Evolutionary conservation across 73 alveolate species (phyloP), one percentile per base, ranked within the genome.

Genomic region (Diophrys sp.): DNA sequence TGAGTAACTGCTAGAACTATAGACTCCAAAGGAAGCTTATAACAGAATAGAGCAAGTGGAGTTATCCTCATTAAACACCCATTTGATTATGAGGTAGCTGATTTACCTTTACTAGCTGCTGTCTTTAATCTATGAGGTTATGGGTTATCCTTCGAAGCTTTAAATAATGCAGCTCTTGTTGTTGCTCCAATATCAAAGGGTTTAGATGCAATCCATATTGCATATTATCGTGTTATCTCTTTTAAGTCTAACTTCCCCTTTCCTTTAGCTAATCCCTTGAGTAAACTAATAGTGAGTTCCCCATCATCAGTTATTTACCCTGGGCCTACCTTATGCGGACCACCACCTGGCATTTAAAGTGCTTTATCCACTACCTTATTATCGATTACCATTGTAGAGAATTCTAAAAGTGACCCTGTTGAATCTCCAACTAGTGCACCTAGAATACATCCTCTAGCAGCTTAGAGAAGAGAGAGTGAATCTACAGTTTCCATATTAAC

Each of bases 341-440:
- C 92, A 29, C 92, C 92, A 0, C 92, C 92, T 1, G 84, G 84
- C 78, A 85, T 55, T 8, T 33, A 29, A 78, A 85, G 54, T 0
- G 92, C 88, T 14, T 55, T 68, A 1, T 62, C 54, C 5, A 78
- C 92, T 0, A 75, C 54, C 29, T 78, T 29, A 0, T 54, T 34
- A 26, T 66, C 71, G 24, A 85, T 74, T 1, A 34, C 34, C 53
- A 32, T 85, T 26, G 70, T n/a, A 31, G 83, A 83, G 31, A 85
- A 85, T 67, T 85, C 92, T 14, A 85, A 34, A 5, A 68, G 71
- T 1, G 92, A 74, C 29, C 92, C 92, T 27, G 76, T 78, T 0
- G 92, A 86, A 78, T 85, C 92, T 14, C 92, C 92, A 1, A 71
- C 44, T 24, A 85, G 70, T 0, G 92, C 92, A 0, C 92, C 92